Conservation (phyloP, 2,329 filamentous ascomycete genomes). For the Trichoderma asperellum region DNA sequence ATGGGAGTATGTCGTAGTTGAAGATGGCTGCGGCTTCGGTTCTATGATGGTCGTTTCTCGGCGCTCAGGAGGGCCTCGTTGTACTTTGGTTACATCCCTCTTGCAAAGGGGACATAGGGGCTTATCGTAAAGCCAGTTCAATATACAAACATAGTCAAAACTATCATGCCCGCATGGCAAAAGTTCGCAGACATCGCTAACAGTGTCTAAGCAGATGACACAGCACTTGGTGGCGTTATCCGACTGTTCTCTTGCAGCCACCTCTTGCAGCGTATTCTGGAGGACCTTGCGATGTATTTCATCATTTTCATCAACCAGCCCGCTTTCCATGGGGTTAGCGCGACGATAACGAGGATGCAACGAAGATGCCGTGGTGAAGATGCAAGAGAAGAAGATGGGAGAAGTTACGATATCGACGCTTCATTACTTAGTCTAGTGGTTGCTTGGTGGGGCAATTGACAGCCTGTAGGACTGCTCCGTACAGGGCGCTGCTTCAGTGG, state of each 20-base stretch:
- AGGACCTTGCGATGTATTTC: slow-evolving; percentile 50
- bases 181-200: slow-evolving; percentile 73
- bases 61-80: slow-evolving; percentile 62
- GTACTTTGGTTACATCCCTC: slow-evolving; percentile 57
- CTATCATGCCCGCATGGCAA: slow-evolving; percentile 77
- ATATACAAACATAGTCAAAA: slow-evolving; percentile 85
- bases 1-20: not conserved
- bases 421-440: not conserved
- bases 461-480: not conserved
- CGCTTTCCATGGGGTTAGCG: slow-evolving; percentile 25
- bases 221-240: slow-evolving; percentile 55
- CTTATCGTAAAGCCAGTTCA: slow-evolving; percentile 77
- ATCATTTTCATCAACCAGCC: slow-evolving; percentile 21
- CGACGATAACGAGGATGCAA: not conserved
- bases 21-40: slow-evolving; percentile 39
- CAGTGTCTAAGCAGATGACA: slow-evolving; percentile 81
- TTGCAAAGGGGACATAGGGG: slow-evolving; percentile 81
- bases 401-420: slow-evolving; percentile 3
- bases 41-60: slow-evolving; percentile 59
- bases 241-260: slow-evolving; percentile 38
- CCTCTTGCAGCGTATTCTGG: slow-evolving; percentile 50
- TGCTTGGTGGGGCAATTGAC: slow-evolving; percentile 2
- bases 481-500: slow-evolving; percentile 5
- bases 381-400: not conserved
- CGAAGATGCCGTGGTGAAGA: not conserved